Evolutionary conservation across 1,284 basidiomycete species (phyloP), one percentile per base, ranked within the genome.

Genomic region (Puccinia polysora): DNA sequence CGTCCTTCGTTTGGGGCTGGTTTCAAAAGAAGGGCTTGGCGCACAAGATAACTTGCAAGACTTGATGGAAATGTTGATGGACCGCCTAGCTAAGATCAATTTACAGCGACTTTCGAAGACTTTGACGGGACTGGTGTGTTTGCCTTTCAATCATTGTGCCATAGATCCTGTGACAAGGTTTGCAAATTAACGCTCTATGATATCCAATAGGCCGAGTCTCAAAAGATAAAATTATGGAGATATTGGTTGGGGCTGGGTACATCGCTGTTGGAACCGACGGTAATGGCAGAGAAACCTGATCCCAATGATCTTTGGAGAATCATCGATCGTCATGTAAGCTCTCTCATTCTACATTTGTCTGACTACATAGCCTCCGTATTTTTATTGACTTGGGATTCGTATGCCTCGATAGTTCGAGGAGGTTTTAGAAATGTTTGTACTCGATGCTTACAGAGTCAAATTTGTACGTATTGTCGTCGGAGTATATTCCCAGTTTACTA

Each of bases 231-330:
- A 5, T 34, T 56, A 7, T 56, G 53, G 53, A 56, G 30, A 34
- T 36, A 56, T 14, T 56, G 53, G 53, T 34, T 56, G 4, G 30
- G 20, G 53, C 23, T 4, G 34, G 53, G 38, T 56, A n/a, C 4
- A 10, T 34, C 8, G n/a, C n/a, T n/a, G 53, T 6, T 20, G 25
- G 30, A 34, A 15, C 4, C 53, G 20, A 4, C 30, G 32, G 50
- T 28, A 6, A 25, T n/a, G 50, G n/a, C n/a, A n/a, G 38, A 30
- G 18, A 56, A 56, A 20, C 53, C 53, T 1, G 53, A 56, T 2
- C 6, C 14, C 53, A 34, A 34, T 5, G 53, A 56, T 34, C 34
- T 56, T n/a, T 56, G 53, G 53, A 34, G 32, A 56, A 34, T 56
- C 3, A n/a, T 56, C 8, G 53, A 56, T 5, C 2, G 28, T 20